Evolutionary conservation across 176 grass and related monocot species (phyloP).

Genomic region (Triticum timopheevii): DNA sequence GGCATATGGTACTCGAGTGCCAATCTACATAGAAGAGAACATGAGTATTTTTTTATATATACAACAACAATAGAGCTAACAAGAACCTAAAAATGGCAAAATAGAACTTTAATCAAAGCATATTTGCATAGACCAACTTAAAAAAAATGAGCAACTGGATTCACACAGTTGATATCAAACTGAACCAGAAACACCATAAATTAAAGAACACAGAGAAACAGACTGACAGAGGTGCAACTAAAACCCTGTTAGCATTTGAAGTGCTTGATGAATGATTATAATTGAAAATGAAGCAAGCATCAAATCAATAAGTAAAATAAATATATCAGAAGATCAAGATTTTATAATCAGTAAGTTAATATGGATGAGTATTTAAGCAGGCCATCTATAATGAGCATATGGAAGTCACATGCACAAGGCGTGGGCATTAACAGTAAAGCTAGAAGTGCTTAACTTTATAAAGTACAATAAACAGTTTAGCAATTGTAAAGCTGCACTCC

Average conservation of each 20-base stretch:
- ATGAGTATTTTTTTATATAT: too few species aligned
- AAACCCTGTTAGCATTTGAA: too few species aligned
- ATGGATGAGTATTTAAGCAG: background rate
- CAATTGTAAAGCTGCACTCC: background rate
- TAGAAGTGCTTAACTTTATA: background rate
- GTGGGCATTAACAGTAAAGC: background rate
- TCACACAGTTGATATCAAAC: background rate
- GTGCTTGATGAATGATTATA: background rate
- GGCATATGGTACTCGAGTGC: background rate
- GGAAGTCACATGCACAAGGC: background rate
- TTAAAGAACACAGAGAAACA: background rate
- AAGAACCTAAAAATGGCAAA: too few species aligned
- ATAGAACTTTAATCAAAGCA: too few species aligned
- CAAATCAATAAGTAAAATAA: too few species aligned
- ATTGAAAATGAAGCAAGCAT: background rate
- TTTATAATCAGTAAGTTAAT: background rate
- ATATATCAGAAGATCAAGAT: constrained; percentile 5
- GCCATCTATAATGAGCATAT: background rate
- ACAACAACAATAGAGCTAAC: too few species aligned
- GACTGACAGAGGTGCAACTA: background rate
- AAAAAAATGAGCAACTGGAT: background rate
- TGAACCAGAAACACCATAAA: background rate
- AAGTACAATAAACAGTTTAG: background rate
- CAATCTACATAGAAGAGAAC: too few species aligned
- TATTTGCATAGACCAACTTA: too few species aligned